Evolutionary conservation across 306 rosid species (phyloP).

Genomic region (Prunus dulcis): DNA sequence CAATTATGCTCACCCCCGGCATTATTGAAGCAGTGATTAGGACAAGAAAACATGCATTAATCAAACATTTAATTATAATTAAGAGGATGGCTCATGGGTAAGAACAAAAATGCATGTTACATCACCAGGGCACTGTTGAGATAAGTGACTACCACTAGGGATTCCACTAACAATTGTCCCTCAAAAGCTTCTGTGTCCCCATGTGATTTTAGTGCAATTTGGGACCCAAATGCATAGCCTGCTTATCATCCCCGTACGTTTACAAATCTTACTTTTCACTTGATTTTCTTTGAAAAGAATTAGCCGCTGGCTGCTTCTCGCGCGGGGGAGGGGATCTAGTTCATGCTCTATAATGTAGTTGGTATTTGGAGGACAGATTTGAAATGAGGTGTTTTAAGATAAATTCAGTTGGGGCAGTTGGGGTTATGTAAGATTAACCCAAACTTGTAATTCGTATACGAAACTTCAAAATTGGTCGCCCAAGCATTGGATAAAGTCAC

Average conservation of each 20-base stretch:
- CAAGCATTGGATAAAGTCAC: neutral
- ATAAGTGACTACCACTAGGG: conserved; percentile 18
- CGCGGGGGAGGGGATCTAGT: too few relatives aligned
- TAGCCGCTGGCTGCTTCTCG: neutral
- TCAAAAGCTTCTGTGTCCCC: conserved; percentile 11
- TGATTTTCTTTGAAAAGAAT: neutral
- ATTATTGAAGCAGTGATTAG: neutral
- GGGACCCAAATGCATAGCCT: neutral
- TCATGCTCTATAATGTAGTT: neutral
- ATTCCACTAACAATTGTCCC: conserved; percentile 22
- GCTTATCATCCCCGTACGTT: conserved; percentile 28
- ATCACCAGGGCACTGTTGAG: neutral
- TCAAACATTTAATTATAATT: neutral
- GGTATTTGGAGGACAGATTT: neutral
- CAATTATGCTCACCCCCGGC: neutral
- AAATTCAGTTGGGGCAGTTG: neutral
- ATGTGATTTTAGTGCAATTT: conserved; percentile 18
- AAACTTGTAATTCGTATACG: too few relatives aligned
- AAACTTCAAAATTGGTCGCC: too few relatives aligned
- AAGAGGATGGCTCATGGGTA: neutral
- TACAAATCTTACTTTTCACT: conserved; percentile 18
- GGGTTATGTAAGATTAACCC: neutral
- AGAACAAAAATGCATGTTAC: neutral
- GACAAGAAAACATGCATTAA: neutral
- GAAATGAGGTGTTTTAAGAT: neutral